phyloP scores from a whole-genome alignment of 1,139 yeast genomes.

The Hyphopichia fennica region DNA sequence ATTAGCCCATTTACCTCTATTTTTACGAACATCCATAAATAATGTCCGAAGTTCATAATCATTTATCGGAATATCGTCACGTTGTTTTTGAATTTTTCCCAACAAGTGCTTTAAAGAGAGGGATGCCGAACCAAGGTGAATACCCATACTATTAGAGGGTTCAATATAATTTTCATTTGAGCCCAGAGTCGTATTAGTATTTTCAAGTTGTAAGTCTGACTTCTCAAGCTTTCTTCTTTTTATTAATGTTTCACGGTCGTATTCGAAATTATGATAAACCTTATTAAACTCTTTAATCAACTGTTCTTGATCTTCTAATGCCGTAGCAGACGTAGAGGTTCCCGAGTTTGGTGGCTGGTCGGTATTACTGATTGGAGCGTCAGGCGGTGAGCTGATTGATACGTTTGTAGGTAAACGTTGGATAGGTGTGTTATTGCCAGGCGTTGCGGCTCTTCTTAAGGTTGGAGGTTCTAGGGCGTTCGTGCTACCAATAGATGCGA shows the following conservation, averaged over 20 bases:
- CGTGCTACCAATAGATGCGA: background rate
- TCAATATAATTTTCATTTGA: conserved; percentile 8
- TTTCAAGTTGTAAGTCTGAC: conserved; percentile 70
- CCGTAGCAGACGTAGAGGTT: conserved; percentile 6
- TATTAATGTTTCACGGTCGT: conserved; percentile 73
- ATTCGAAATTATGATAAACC: conserved; percentile 82
- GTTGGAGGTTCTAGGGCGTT: background rate
- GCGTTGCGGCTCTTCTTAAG: background rate
- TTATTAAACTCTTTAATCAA: conserved; percentile 48
- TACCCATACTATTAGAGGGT: conserved; percentile 18
- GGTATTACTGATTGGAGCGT: background rate
- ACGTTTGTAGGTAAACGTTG: background rate
- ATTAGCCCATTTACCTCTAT: conserved; percentile 95
- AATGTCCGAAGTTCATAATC: conserved; percentile 83
- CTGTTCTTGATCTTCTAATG: conserved; percentile 37
- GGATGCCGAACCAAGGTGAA: conserved; percentile 74
- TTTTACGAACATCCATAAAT: conserved; percentile 89
- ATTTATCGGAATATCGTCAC: conserved; percentile 73
- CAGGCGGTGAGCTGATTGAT: background rate
- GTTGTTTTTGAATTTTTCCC: conserved; percentile 71
- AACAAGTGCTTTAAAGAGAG: conserved; percentile 82
- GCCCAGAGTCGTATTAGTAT: conserved; percentile 15
- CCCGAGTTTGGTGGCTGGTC: background rate
- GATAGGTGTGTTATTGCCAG: background rate
- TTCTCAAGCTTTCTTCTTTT: conserved; percentile 79